phyloP scores from a whole-genome alignment of 208 protist genomes.

The Trichomonas vaginalis region DNA sequence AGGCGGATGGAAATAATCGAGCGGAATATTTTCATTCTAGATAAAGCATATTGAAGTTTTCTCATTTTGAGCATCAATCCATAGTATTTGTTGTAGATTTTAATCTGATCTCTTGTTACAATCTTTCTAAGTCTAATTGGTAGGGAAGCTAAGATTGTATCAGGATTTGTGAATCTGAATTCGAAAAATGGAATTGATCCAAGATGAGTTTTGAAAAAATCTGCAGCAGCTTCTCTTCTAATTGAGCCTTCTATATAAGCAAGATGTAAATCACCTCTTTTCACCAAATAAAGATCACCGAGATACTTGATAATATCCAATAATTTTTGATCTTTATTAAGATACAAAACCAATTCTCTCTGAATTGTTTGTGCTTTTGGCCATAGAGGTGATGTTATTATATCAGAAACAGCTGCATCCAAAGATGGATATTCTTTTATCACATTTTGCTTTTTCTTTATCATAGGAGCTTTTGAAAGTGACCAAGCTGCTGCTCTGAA shows the following conservation, averaged over 20 bases:
- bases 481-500: background rate
- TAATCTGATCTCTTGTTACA: background rate
- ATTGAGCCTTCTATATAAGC: background rate
- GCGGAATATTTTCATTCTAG: background rate
- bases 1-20: background rate
- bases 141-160: background rate
- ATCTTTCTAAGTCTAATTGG: background rate
- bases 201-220: background rate
- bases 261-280: background rate
- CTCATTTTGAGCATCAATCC: background rate
- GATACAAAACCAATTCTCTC: background rate
- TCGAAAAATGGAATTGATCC: background rate
- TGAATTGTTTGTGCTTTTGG: background rate
- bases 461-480: background rate
- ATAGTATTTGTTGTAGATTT: background rate
- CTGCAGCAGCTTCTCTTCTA: background rate
- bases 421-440: background rate
- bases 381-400: background rate
- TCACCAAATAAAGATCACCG: background rate
- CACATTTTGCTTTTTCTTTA: background rate
- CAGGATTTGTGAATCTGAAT: background rate
- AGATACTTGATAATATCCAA: background rate
- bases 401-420: background rate
- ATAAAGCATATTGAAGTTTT: background rate
- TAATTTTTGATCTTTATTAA: background rate